A percentile compares a stretch with the other conserved stretches of the same genome.
These are phyloP conservation scores for Trichoderma guizhouense DNA, from an alignment of 2,329 filamentous ascomycete genomes.

Conservation along the genomic window DNA sequence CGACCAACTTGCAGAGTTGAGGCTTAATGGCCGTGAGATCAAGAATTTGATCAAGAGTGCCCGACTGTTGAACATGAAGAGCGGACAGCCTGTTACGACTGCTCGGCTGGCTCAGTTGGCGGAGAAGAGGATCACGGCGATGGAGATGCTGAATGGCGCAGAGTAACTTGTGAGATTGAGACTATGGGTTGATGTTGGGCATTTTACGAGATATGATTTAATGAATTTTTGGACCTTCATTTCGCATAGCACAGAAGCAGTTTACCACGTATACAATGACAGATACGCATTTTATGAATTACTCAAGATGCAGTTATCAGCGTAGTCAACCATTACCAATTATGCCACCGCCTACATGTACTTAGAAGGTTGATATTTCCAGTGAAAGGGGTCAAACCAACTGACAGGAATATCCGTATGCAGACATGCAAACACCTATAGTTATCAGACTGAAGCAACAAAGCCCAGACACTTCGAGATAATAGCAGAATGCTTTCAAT, in stretches of 20 bases:
- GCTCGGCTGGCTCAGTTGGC: neutral
- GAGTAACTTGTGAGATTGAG: neutral
- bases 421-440: neutral
- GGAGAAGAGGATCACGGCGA: neutral
- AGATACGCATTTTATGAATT: neutral
- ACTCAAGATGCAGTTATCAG: neutral
- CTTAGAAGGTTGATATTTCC: neutral
- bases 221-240: neutral
- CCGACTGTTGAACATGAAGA: neutral
- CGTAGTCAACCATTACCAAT: neutral
- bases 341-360: neutral
- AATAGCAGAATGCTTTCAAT: neutral
- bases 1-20: neutral
- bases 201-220: neutral
- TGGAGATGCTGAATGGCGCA: neutral
- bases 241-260: neutral
- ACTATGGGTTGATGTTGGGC: neutral
- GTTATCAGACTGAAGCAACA: neutral
- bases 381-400: neutral
- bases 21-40: neutral
- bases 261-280: neutral
- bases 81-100: neutral
- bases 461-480: neutral
- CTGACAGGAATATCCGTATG: neutral
- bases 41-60: constrained; percentile 1